Percentiles rank a stretch among this genome's conserved stretches.
Conservation (phyloP, 1,284 basidiomycete species). For the Irpex rosettiformis region DNA sequence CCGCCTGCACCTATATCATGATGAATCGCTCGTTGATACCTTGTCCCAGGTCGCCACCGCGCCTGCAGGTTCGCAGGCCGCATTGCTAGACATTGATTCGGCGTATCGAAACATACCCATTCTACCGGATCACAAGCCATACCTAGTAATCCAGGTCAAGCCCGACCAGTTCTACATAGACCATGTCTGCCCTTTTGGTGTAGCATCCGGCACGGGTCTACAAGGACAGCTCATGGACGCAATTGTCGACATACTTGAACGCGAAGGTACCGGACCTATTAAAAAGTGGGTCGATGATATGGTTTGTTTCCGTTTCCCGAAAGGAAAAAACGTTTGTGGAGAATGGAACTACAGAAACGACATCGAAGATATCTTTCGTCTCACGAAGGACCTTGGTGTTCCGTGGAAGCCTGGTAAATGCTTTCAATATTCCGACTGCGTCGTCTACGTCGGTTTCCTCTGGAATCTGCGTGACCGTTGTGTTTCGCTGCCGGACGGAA, state of each 20-base stretch:
- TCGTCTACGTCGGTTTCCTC: constrained; percentile 16
- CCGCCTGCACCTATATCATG: neutral
- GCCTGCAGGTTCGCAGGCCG: constrained; percentile 30
- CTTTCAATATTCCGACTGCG: constrained; percentile 7
- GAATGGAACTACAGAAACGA: constrained; percentile 16
- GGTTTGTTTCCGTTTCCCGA: neutral
- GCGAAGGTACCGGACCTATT: neutral
- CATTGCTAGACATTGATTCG: constrained; percentile 30
- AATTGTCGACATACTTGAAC: constrained; percentile 27
- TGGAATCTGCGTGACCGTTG: constrained; percentile 13
- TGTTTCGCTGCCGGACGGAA: constrained; percentile 6
- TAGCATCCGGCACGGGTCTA: constrained; percentile 24
- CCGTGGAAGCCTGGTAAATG: constrained; percentile 20
- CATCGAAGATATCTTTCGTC: constrained; percentile 18
- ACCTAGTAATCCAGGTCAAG: constrained; percentile 21
- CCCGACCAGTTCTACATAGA: constrained; percentile 27
- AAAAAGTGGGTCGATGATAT: neutral
- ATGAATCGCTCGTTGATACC: neutral
- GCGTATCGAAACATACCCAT: constrained; percentile 31
- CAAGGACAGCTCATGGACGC: constrained; percentile 31
- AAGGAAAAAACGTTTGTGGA: constrained; percentile 15
- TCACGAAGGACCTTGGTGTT: constrained; percentile 19
- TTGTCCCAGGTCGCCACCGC: constrained; percentile 27
- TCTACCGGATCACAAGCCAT: neutral
- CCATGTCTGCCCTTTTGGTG: constrained; percentile 30